These are phyloP conservation scores for Tolypocladium album DNA, from an alignment of 2,329 filamentous ascomycete genomes.

Conservation along the genomic window DNA sequence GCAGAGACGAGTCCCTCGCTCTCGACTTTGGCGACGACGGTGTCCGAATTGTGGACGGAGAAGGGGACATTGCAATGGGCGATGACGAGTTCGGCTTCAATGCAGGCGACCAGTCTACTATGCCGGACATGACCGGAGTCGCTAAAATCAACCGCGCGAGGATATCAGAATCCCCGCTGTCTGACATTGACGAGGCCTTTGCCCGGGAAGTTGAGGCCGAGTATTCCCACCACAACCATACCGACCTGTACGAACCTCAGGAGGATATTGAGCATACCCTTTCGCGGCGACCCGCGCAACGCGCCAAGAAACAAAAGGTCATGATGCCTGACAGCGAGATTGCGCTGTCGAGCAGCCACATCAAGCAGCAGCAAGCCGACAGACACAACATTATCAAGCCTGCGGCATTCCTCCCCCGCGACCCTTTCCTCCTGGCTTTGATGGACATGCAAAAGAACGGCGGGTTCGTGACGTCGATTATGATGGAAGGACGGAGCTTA, in stretches of 20 bases:
- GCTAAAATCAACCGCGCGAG: slow-evolving; percentile 43
- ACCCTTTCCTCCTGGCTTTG: slow-evolving; percentile 76
- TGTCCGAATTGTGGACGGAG: slow-evolving; percentile 51
- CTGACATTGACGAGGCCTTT: slow-evolving; percentile 55
- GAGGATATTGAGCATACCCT: slow-evolving; percentile 47
- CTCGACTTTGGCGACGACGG: slow-evolving; percentile 42
- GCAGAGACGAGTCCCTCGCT: slow-evolving; percentile 44
- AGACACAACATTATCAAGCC: slow-evolving; percentile 78
- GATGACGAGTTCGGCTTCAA: slow-evolving; percentile 56
- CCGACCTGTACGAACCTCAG: slow-evolving; percentile 51
- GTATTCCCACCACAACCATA: slow-evolving; percentile 40
- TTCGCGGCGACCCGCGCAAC: slow-evolving; percentile 59
- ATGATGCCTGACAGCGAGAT: slow-evolving; percentile 75
- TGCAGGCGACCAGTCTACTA: slow-evolving; percentile 47
- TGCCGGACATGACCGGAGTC: slow-evolving; percentile 35
- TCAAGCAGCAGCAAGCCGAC: slow-evolving; percentile 79
- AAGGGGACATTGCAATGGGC: slow-evolving; percentile 52
- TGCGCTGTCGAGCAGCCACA: slow-evolving; percentile 62
- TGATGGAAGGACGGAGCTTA: slow-evolving; percentile 67
- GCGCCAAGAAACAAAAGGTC: slow-evolving; percentile 66
- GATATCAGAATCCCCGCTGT: slow-evolving; percentile 60
- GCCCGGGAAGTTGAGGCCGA: slow-evolving; percentile 50
- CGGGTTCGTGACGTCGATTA: slow-evolving; percentile 77
- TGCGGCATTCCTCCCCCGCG: slow-evolving; percentile 72
- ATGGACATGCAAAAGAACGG: slow-evolving; percentile 89